phyloP scores from a whole-genome alignment of 2,329 filamentous ascomycete species.

The Teratosphaeria pseudoeucalypti region DNA sequence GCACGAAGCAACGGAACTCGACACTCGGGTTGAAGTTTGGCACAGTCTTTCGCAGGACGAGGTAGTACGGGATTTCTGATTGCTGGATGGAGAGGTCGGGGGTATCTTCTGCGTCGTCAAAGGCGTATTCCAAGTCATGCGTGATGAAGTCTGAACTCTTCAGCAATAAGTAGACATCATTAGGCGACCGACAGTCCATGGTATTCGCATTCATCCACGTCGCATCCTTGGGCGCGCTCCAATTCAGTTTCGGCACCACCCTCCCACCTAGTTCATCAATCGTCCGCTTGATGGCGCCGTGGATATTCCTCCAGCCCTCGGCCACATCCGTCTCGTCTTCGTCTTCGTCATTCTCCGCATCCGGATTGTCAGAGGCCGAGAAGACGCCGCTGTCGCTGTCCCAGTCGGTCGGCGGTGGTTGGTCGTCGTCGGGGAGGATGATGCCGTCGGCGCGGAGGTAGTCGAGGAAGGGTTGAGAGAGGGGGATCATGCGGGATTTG shows the following conservation, averaged over 20 bases:
- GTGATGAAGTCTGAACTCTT: slow-evolving; percentile 93
- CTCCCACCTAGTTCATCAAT: slow-evolving; percentile 75
- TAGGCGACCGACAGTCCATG: slow-evolving; percentile 77
- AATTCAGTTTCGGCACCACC: slow-evolving; percentile 90
- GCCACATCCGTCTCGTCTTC: slow-evolving; percentile 55
- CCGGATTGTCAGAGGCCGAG: slow-evolving; percentile 33
- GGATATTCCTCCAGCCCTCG: slow-evolving; percentile 55
- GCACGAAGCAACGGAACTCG: slow-evolving; percentile 93
- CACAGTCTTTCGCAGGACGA: slow-evolving; percentile 82
- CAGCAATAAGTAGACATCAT: slow-evolving; percentile 85
- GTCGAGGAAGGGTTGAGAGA: slow-evolving; percentile 63
- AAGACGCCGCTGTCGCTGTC: slow-evolving; percentile 44
- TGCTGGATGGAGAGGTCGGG: slow-evolving; percentile 16
- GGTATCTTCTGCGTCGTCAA: slow-evolving; percentile 56
- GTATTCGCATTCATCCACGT: slow-evolving; percentile 86
- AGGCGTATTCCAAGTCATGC: slow-evolving; percentile 87
- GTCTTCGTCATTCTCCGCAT: slow-evolving; percentile 28
- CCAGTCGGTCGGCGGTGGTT: slow-evolving; percentile 26
- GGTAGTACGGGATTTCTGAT: slow-evolving; percentile 54
- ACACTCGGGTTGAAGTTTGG: slow-evolving; percentile 73
- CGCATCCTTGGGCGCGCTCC: slow-evolving; percentile 93
- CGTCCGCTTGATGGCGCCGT: slow-evolving; percentile 62
- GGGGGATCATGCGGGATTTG: slow-evolving; percentile 73
- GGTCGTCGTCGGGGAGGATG: slow-evolving; percentile 63
- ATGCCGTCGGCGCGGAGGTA: slow-evolving; percentile 93